Evolutionary conservation across 2,329 filamentous ascomycete species (phyloP).

Genomic region (Epichloe baconii): DNA sequence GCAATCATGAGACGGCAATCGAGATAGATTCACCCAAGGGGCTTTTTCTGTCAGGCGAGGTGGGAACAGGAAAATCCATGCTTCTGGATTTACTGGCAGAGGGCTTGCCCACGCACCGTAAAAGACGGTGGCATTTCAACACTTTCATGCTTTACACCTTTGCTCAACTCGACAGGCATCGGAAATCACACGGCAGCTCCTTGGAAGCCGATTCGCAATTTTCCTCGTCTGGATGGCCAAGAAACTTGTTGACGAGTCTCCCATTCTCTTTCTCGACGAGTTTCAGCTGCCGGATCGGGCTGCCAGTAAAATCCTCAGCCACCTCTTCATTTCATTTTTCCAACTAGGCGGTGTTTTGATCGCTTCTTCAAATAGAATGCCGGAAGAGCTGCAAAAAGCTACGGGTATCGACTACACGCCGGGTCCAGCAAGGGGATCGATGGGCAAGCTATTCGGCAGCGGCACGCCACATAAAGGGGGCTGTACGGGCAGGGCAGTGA

Average conservation of each 20-base stretch:
- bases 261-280: conserved; percentile 70
- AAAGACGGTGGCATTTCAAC: conserved; percentile 71
- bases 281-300: conserved; percentile 73
- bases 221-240: conserved; percentile 63
- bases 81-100: conserved; percentile 73
- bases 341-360: conserved; percentile 70
- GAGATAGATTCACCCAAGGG: conserved; percentile 60
- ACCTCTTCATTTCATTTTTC: conserved; percentile 68
- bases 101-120: conserved; percentile 58
- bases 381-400: conserved; percentile 66
- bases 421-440: conserved; percentile 38
- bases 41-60: conserved; percentile 66
- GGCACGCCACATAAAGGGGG: conserved; percentile 26
- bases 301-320: conserved; percentile 65
- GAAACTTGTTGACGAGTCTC: conserved; percentile 60
- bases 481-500: conserved; percentile 52
- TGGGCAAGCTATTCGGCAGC: conserved; percentile 34
- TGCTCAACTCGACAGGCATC: conserved; percentile 55
- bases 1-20: conserved; percentile 57
- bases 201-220: conserved; percentile 32
- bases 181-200: conserved; percentile 24
- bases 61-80: conserved; percentile 76
- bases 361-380: conserved; percentile 72
- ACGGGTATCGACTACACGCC: conserved; percentile 55
- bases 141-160: conserved; percentile 74